Evolutionary conservation across 2,329 filamentous ascomycete genomes (phyloP), one percentile per base, ranked within the genome.

Genomic region (Hymenoscyphus salicellus): DNA sequence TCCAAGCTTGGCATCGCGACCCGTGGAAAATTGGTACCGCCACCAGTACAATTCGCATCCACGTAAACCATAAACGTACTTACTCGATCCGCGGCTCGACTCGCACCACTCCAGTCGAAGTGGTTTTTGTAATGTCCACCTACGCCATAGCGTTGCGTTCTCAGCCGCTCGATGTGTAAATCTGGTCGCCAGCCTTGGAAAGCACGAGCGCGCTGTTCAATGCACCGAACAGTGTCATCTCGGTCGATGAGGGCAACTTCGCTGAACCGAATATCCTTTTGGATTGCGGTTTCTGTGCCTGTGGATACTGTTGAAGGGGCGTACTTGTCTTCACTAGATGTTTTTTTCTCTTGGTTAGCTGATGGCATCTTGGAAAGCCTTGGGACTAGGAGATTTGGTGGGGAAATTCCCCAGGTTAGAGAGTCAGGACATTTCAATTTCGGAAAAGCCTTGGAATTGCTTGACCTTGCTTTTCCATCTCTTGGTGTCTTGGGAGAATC

Each of bases 61-160:
- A 88, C 73, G 70, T 87, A 88, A 0, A 88, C 85, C 84, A 88
- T 87, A 70, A 88, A 88, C 2, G 81, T 85, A 63, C 81, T 85
- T 5, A 84, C 75, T 0, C 86, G 77, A 41, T 79, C 79, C 3
- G 61, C 72, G 64, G 74, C 78, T 60, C 74, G 74, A 55, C 68
- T 72, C 0, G 77, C 76, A 5, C 79, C 80, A 52, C 75, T 77
- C 84, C 84, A 87, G 74, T 88, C 86, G 72, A 83, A 88, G 69
- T 87, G 85, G 66, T 85, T 80, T 3, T 75, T 75, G 73, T 88
- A 88, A 72, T 87, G 84, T 0, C 85, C 86, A 2, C 84, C 84
- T 1, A 79, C 79, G n/a, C 81, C 82, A 70, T 88, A 88, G 60
- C 82, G 79, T 71, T 88, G 85, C 1, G 83, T 82, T 82, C 84